Evolutionary conservation across 441 rosid genomes (phyloP), one percentile per base, ranked within the genome.

Genomic region (Jatropha multifida): DNA sequence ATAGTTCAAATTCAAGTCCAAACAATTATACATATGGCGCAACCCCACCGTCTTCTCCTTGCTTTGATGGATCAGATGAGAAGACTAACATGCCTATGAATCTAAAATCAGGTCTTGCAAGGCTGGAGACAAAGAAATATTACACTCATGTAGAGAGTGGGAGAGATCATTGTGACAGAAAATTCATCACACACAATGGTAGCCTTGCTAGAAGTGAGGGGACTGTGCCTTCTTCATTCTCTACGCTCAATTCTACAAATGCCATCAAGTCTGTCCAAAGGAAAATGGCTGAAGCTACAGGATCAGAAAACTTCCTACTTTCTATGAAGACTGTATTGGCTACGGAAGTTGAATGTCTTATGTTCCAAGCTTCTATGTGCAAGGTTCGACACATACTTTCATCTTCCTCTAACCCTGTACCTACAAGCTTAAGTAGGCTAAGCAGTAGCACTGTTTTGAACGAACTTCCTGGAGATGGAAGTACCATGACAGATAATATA

Each of bases 361-460:
- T 90, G 91, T 92, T 94, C 83, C 99, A 93, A 85, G 97, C 98
- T 81, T 91, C 88, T 72, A 90, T 97, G 97, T 91, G 96, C 83
- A 94, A 92, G 87, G 79, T 87, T 84, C 93, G 99, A 38, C 97
- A 97, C 86, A 78, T 80, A 61, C 85, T 85, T 66, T 74, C 86
- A 65, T 88, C 93, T 79, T 87, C 92, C 54, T 81, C 79, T 82
- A 84, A 75, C 75, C 74, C 76, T 49, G 79, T 81, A 41, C 86
- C 93, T 79, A 73, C 76, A 83, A 83, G 89, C 79, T 79, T 88
- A 80, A 83, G 90, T 79, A 87, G 93, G 89, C 85, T 89, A 71
- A 71, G 81, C 76, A 95, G 90, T 77, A 86, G 88, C 76, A 77
- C 86, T 63, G 82, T 82, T 80, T 75, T 90, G 83, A 93, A 86